These are phyloP conservation scores for Spirogloea muscicola DNA, from an alignment of 139 green algal genomes.

Conservation along the genomic window DNA sequence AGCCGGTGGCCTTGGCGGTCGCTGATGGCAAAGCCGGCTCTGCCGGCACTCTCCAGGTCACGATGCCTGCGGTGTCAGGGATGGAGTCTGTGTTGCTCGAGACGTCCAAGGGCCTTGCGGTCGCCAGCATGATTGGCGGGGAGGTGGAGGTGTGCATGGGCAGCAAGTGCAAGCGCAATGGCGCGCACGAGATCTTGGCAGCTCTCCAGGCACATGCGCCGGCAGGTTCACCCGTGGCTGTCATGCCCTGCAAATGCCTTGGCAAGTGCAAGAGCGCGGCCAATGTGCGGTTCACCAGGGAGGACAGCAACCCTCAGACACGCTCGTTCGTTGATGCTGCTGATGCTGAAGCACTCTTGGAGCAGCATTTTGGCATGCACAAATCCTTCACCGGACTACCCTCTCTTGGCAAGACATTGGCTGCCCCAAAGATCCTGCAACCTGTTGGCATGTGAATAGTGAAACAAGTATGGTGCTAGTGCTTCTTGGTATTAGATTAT, in stretches of 20 bases:
- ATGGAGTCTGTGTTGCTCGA: neutral
- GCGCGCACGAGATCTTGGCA: neutral
- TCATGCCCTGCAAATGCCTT: slow-evolving; percentile 8
- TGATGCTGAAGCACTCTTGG: no score
- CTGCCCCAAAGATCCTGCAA: no score
- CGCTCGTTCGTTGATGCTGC: no score
- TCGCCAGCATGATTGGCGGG: neutral
- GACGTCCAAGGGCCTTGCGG: neutral
- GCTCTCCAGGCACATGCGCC: neutral
- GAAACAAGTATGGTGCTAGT: no score
- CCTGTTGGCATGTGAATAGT: no score
- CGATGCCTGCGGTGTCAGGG: neutral
- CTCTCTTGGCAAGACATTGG: no score
- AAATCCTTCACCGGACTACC: no score
- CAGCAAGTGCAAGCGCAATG: slow-evolving; percentile 11
- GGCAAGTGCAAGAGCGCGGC: slow-evolving; percentile 14
- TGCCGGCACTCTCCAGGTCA: neutral
- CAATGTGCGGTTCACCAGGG: slow-evolving; percentile 1
- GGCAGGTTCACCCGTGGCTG: neutral
- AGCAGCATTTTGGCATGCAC: no score
- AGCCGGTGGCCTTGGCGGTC: neutral
- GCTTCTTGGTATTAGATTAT: no score
- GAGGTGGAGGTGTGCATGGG: slow-evolving; percentile 11
- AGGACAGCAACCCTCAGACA: no score
- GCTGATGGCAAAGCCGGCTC: neutral